Evolutionary conservation across 805 yeast species (phyloP).

Genomic region (Starmerella ratchasimensis): DNA sequence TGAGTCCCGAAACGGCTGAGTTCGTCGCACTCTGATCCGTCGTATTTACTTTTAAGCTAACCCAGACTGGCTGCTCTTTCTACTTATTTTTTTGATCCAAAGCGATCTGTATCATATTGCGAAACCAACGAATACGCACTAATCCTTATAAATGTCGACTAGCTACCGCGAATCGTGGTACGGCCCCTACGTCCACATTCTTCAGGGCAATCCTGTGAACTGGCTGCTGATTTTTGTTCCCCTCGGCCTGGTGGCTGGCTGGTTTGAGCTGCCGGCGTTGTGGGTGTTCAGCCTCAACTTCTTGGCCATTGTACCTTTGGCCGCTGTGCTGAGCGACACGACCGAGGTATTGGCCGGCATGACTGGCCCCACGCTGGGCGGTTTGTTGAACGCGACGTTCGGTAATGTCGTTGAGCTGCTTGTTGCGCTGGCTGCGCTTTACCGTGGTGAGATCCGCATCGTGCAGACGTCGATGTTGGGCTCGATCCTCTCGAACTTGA

Average conservation of each 20-base stretch:
- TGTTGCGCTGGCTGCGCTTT: slow-evolving; percentile 80
- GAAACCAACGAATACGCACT: no score
- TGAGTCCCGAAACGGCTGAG: no score
- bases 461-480: slow-evolving; percentile 98
- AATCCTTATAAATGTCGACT: no score
- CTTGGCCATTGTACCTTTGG: slow-evolving; percentile 82
- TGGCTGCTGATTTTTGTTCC: slow-evolving; percentile 75
- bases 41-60: no score
- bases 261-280: slow-evolving; percentile 39
- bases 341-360: slow-evolving; percentile 83
- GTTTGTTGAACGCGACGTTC: slow-evolving; percentile 87
- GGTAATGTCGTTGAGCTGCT: slow-evolving; percentile 97
- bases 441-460: slow-evolving; percentile 74
- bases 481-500: slow-evolving; percentile 72
- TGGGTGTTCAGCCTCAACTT: slow-evolving; percentile 62
- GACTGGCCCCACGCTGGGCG: slow-evolving; percentile 87
- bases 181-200: slow-evolving; percentile 9
- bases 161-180: no score
- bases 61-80: no score
- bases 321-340: slow-evolving; percentile 77
- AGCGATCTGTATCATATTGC: no score
- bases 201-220: slow-evolving; percentile 37
- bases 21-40: no score
- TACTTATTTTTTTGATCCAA: no score
- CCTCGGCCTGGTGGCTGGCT: slow-evolving; percentile 65